Evolutionary conservation across 2,329 filamentous ascomycete species (phyloP).

Genomic region (Cryphonectria carpinicola): DNA sequence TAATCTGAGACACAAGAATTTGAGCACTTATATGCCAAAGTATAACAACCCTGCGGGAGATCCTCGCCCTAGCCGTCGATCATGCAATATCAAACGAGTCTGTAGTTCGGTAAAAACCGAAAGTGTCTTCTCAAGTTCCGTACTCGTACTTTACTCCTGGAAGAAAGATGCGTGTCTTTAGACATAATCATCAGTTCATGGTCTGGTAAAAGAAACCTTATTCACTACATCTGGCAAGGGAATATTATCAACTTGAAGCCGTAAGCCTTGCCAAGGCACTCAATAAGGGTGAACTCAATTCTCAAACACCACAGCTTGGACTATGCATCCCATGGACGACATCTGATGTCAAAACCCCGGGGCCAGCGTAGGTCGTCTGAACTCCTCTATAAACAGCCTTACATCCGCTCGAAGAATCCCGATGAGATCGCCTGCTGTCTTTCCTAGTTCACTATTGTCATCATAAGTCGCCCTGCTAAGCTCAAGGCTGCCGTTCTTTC

Average conservation of each 20-base stretch:
- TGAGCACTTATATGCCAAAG: neutral
- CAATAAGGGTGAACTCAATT: constrained; percentile 15
- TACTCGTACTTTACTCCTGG: neutral
- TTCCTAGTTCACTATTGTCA: neutral
- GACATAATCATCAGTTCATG: neutral
- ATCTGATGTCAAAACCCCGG: neutral
- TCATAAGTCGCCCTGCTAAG: constrained; percentile 18
- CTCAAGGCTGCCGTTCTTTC: constrained; percentile 20
- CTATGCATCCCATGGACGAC: neutral
- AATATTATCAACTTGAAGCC: neutral
- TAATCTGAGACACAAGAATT: neutral
- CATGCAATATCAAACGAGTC: constrained; percentile 1
- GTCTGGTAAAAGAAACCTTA: neutral
- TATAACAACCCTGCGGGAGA: neutral
- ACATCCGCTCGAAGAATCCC: neutral
- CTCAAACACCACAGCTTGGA: constrained; percentile 21
- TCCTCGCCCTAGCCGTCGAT: neutral
- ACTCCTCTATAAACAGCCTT: constrained; percentile 18
- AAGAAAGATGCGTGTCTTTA: neutral
- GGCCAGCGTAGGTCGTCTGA: neutral
- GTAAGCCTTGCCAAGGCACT: constrained; percentile 5
- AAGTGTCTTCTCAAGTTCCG: neutral
- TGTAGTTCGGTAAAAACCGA: neutral
- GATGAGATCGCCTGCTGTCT: constrained; percentile 9
- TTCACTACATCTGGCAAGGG: neutral